Base-by-base conservation (phyloP, 768 basidiomycete species). In the Hericium rajendrae region DNA sequence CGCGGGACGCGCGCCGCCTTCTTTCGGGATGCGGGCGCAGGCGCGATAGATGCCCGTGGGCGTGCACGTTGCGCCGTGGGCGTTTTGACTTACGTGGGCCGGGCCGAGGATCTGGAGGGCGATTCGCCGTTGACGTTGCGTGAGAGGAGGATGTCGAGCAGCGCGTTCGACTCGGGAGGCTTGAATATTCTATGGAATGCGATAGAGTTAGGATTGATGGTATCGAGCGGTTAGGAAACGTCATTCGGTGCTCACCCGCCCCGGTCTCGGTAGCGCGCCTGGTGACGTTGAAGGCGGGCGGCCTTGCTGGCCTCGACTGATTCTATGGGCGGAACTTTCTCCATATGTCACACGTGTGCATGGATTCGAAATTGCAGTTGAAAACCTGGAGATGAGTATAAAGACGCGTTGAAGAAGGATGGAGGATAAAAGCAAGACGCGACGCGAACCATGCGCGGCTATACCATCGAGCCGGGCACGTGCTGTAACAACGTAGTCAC, bases 201-300 rank as follows among this genome's bases (percentile, higher is more conserved):
- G 32, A 32, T 8, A 8, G 32, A 32, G 32, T 32, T 32, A 28
- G 41, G 18, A 8, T 9, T 11, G 22, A 20, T 37, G 13, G 13
- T 16, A n/a, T 16, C n/a, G 13, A 2, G 28, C 15, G 38, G 20
- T 20, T 4, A 37, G 4, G 38, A 32, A 9, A 10, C 32, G 32
- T 32, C 32, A 32, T 32, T 32, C 2, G 32, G 32, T 32, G 8
- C 70, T 26, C 53, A 71, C 70, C 70, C 70, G n/a, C 70, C 70
- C 39, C 70, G 78, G 68, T 86, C 83, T 54, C 86, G 78, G 68
- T 85, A 84, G 24, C 85, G 74, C 38, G 84, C 75, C 62, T 86
- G 81, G 59, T 82, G 82, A 43, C 84, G 77, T 64, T 84, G 76
- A 15, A 81, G 65, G 48, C 86, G 80, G 51, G 83, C 71, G 0